Conservation (phyloP, 2,329 filamentous ascomycete genomes). For the Elsinoe batatas region DNA sequence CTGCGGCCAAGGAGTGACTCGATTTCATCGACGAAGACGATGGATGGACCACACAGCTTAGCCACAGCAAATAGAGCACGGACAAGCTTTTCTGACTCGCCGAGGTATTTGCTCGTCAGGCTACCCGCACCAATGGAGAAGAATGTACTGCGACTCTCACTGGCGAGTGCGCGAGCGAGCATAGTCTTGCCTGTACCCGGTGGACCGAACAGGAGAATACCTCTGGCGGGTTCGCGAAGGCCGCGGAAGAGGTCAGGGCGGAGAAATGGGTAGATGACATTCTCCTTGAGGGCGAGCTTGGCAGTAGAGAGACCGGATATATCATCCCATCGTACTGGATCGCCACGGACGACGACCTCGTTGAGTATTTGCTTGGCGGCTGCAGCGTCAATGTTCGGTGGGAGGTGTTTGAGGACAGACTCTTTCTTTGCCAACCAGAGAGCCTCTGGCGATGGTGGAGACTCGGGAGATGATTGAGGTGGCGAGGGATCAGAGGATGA, state of each 20-base stretch:
- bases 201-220: slow-evolving; percentile 92
- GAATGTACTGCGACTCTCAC: slow-evolving; percentile 88
- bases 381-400: slow-evolving; percentile 67
- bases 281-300: slow-evolving; percentile 86
- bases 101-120: slow-evolving; percentile 89
- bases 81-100: slow-evolving; percentile 93
- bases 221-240: slow-evolving; percentile 80
- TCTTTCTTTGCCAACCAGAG: slow-evolving; percentile 54
- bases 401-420: slow-evolving; percentile 64
- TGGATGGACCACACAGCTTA: slow-evolving; percentile 78
- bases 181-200: slow-evolving; percentile 99
- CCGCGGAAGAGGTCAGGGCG: slow-evolving; percentile 94
- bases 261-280: slow-evolving; percentile 92
- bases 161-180: slow-evolving; percentile 88
- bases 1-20: slow-evolving; percentile 83
- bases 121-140: slow-evolving; percentile 95
- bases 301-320: slow-evolving; percentile 84
- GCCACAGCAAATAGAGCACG: slow-evolving; percentile 84
- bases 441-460: slow-evolving; percentile 17
- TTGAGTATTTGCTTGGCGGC: slow-evolving; percentile 90
- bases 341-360: slow-evolving; percentile 87
- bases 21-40: slow-evolving; percentile 98
- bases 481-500: slow-evolving; percentile 12
- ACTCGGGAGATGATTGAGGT: slow-evolving; percentile 9
- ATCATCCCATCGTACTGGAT: slow-evolving; percentile 90